Base-by-base conservation (phyloP, 495 filamentous ascomycete species). In the Podospora anserina region DNA sequence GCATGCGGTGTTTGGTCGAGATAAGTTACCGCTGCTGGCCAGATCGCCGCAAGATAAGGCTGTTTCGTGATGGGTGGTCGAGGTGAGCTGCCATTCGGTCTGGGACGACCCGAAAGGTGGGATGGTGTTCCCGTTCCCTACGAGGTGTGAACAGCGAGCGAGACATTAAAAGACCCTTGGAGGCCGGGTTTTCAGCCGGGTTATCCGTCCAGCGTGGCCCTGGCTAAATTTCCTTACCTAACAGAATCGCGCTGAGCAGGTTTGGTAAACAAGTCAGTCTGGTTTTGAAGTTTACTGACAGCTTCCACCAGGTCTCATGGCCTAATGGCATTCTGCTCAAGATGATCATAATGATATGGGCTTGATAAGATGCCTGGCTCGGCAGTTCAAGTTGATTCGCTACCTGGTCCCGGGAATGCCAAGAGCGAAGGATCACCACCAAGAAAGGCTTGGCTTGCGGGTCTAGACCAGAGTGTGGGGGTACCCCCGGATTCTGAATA, bases 11-110 rank as follows among this genome's bases (percentile, higher is more conserved):
- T 16, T 30, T 23, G 9, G n/a, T 26, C 20, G 59, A 61, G 23
- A 61, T 61, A 61, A 61, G 20, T 5, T 27, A 26, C 4, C 55
- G 55, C 55, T n/a, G 55, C 23, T n/a, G 55, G 55, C 18, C 55
- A 58, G 55, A 58, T 58, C 55, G 55, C 55, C 55, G 55, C 55
- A 26, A 23, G 55, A 58, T 58, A 58, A 58, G 55, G 55, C 55
- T 6, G 5, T 6, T 19, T 58, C 23, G 18, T 58, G 55, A 18
- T 58, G 55, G 23, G 6, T 58, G 55, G 55, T 58, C 6, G 19
- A 20, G n/a, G 55, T n/a, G 23, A 58, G 39, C 39, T 49, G 39
- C 39, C 39, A 49, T 49, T 49, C 39, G 39, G 39, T 49, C 39
- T 49, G 39, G 39, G 39, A 49, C 39, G 39, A 49, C 39, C 39